Evolutionary conservation across 2,329 filamentous ascomycete genomes (phyloP).

Genomic region (Rhexocercosporidium sp.): DNA sequence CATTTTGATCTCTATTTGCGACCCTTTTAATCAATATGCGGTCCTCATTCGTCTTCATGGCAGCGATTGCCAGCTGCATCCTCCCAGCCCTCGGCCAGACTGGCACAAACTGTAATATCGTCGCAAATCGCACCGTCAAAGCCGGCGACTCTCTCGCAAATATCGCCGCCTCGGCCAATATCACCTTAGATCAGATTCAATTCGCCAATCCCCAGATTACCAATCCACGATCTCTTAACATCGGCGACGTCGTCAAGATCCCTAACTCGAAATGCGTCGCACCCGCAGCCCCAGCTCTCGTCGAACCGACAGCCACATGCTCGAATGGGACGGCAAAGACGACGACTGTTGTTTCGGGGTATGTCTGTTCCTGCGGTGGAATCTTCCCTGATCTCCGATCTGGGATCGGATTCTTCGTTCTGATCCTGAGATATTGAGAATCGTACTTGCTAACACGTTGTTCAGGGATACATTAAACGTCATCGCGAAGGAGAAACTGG

Average conservation of each 20-base stretch:
- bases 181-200: slow-evolving; percentile 24
- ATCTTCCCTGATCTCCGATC: too few species aligned
- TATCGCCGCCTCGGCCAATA: slow-evolving; percentile 15
- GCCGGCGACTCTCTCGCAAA: slow-evolving; percentile 22
- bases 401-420: too few species aligned
- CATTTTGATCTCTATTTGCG: not conserved
- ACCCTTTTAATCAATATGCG: not conserved
- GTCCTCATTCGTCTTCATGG: not conserved
- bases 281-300: slow-evolving; percentile 1
- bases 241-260: slow-evolving; percentile 24
- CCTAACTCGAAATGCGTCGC: slow-evolving; percentile 22
- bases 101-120: slow-evolving; percentile 25
- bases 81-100: slow-evolving; percentile 8
- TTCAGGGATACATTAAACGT: slow-evolving; percentile 27
- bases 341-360: slow-evolving; percentile 16
- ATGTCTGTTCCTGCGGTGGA: too few species aligned
- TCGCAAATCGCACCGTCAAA: slow-evolving; percentile 20
- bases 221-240: slow-evolving; percentile 21
- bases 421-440: too few species aligned
- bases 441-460: too few species aligned
- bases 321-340: slow-evolving; percentile 19
- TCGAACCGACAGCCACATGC: slow-evolving; percentile 22
- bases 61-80: not conserved
- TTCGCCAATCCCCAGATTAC: slow-evolving; percentile 29
- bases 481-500: slow-evolving; percentile 29